These are phyloP conservation scores for Immersiporthe knoxdaviesiana DNA, from an alignment of 2,329 filamentous ascomycete species.

Conservation along the genomic window DNA sequence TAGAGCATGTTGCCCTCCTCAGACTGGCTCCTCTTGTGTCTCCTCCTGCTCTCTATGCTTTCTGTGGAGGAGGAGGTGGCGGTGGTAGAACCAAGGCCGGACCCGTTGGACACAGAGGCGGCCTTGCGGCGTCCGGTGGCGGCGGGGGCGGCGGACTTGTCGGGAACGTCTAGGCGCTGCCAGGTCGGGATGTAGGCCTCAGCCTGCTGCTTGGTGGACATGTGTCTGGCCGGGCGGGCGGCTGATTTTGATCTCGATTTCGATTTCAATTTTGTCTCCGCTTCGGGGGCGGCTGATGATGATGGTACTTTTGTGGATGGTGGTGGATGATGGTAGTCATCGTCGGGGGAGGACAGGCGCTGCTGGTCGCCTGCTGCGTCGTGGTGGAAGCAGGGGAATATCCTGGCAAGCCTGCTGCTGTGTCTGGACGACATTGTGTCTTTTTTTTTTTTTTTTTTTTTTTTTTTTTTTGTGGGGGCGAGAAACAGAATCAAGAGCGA, in stretches of 20 bases:
- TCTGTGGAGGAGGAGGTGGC: neutral
- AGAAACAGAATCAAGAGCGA: too few relatives aligned
- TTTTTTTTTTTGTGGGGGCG: too few relatives aligned
- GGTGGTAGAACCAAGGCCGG: neutral
- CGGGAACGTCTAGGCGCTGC: constrained; percentile 9
- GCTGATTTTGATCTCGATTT: neutral
- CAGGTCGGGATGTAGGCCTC: constrained; percentile 15
- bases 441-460: too few relatives aligned
- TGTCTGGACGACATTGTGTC: neutral
- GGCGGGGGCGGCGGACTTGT: neutral
- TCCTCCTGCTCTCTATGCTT: neutral
- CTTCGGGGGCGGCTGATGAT: neutral
- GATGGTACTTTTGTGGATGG: neutral
- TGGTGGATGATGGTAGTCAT: neutral
- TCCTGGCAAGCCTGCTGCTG: neutral
- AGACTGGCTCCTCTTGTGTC: constrained; percentile 4
- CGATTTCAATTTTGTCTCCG: too few relatives aligned
- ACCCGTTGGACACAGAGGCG: constrained; percentile 13
- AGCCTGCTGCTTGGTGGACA: constrained; percentile 8
- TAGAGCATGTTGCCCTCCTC: constrained; percentile 36
- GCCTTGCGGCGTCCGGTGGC: constrained; percentile 25
- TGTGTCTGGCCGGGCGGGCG: neutral
- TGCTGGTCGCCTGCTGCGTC: neutral
- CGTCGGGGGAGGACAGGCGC: neutral
- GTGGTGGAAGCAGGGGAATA: constrained; percentile 7